These are phyloP conservation scores for Trichomonas tenax DNA, from an alignment of 208 protist species.

Conservation along the genomic window DNA sequence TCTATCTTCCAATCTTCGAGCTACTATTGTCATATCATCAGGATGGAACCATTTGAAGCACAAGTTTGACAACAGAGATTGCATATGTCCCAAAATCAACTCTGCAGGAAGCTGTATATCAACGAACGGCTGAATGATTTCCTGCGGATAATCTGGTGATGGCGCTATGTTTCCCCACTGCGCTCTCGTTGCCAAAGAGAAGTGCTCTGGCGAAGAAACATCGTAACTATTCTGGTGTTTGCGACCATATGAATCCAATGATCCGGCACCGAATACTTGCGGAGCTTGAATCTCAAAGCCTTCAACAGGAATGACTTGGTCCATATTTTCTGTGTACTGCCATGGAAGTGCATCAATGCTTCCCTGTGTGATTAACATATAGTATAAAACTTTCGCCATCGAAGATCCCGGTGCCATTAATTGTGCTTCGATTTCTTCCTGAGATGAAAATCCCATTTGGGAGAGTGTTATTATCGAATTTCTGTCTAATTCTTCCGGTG, in stretches of 20 bases:
- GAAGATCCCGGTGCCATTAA: neutral
- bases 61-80: neutral
- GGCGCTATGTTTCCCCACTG: neutral
- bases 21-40: neutral
- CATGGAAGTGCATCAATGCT: neutral
- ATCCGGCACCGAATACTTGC: neutral
- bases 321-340: neutral
- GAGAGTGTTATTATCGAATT: neutral
- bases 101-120: neutral
- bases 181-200: neutral
- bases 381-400: neutral
- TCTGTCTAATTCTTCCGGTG: neutral
- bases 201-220: neutral
- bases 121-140: neutral
- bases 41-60: neutral
- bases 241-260: neutral
- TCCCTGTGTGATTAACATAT: neutral
- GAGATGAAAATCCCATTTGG: neutral
- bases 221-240: neutral
- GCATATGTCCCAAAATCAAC: neutral
- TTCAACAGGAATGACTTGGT: neutral
- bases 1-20: neutral
- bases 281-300: neutral
- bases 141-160: neutral
- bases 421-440: neutral